Base-by-base conservation (phyloP, 805 yeast species). In the Peterozyma xylosa region DNA sequence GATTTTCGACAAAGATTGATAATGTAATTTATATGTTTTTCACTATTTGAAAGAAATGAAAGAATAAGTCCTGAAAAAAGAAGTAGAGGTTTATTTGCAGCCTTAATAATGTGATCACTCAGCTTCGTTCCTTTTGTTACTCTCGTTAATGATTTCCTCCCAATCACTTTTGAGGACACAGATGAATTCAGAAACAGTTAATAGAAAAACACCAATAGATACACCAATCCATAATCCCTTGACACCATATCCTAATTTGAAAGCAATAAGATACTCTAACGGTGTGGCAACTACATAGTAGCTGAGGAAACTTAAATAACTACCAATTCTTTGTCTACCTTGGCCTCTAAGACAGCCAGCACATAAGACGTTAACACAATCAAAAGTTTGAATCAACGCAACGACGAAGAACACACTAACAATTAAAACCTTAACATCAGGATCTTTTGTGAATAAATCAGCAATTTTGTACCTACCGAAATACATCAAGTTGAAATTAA, bases 281-380 rank as follows among this genome's bases (percentile, higher is more conserved):
- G 82, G 82, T 37, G 74, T 60, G 2, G 78, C 80, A 42, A 76
- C 56, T 5, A 65, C 47, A 50, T 76, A 76, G 51, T 74, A 76
- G 42, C 72, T 62, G 16, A 71, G 48, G 16, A 75, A 46, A 53
- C 72, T 73, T 43, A 73, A 55, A 37, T 64, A 53, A 1, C 79
- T 76, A 1, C 80, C 80, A 34, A 75, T 68, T 46, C 65, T 64
- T 50, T 75, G 80, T 50, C 79, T 54, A 6, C 80, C 80, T 52
- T 75, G 80, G 17, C 80, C 79, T 48, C 80, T 56, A 48, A 75
- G 62, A 4, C 74, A 55, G 0, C 79, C 78, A 1, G 70, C 71
- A 36, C 74, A 61, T 4, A 70, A 53, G 43, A 76, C 68, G 27
- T 74, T 59, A 41, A 73, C 51, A 43, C 71, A 68, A 49, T 75